Evolutionary conservation across 441 rosid genomes (phyloP), one percentile per base, ranked within the genome.

Genomic region (Mallotus repandus): DNA sequence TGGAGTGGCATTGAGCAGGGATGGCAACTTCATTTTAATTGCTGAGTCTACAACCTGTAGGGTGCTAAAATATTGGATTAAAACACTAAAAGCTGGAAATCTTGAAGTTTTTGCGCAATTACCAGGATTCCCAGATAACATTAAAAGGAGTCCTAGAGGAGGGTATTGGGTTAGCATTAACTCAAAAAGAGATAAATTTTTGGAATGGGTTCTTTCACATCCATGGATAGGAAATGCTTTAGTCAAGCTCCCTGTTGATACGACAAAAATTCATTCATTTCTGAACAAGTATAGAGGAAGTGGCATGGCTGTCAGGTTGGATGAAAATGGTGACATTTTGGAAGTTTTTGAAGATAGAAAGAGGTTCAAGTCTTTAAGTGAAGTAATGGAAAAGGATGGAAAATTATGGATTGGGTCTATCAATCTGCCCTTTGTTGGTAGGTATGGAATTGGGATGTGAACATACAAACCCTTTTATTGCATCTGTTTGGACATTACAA

Each of bases 371-470:
- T 87, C 88, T 16, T 72, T 89, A 4, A 92, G 97, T 70, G 96
- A 90, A 74, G 86, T 92, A 2, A 78, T 76, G 56, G 96, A 89
- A 77, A 84, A 64, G 48, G 86, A 87, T 9, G 89, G 86, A 19
- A 74, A 63, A 19, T 73, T 92, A 11, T 92, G 94, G 97, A 82
- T 92, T 72, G 94, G 97, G 45, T 90, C 94, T 3, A 81, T 92
- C 4, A 74, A 76, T 75, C 54, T 77, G 80, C 89, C 94, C 55
- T 87, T 84, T 74, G 84, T 73, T 54, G 94, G 90, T 16, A 62
- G 62, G 32, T 86, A 76, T 62, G 53, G 71, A 73, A 21, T 55
- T 19, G 58, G 18, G 21, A 55, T 16, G 6, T 62, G 13, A 62
- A 29, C 8, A 18, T 41, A 9, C 0, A 63, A 7, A 21, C 29